Percentiles rank a stretch among this genome's conserved stretches.
Evolutionary conservation across 768 basidiomycete species (phyloP).

Genomic region (Gautieria morchelliformis): DNA sequence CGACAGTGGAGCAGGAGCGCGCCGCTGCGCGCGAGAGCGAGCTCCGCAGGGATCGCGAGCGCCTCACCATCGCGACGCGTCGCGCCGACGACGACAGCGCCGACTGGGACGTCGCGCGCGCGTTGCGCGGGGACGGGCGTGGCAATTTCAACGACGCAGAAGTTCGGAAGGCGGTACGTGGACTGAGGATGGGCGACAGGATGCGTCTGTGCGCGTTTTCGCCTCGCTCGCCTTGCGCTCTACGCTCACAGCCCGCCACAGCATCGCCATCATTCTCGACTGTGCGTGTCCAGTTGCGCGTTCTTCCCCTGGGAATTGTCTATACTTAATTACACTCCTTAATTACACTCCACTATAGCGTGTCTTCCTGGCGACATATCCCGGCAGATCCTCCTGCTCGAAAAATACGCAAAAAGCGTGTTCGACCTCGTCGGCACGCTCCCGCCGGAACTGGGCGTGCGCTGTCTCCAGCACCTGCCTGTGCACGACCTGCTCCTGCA

Average conservation of each 20-base stretch:
- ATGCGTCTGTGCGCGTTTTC: slow-evolving; percentile 56
- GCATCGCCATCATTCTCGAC: slow-evolving; percentile 55
- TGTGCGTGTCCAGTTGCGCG: slow-evolving; percentile 29
- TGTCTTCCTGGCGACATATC: slow-evolving; percentile 79
- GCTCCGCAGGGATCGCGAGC: slow-evolving; percentile 14
- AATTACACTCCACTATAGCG: slow-evolving; percentile 40
- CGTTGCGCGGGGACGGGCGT: slow-evolving; percentile 35
- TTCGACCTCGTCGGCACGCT: slow-evolving; percentile 75
- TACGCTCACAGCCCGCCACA: slow-evolving; percentile 14
- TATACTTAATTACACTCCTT: slow-evolving; percentile 7
- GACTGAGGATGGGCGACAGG: slow-evolving; percentile 54
- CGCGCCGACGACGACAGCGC: slow-evolving; percentile 11
- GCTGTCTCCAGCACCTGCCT: slow-evolving; percentile 48
- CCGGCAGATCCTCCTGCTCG: slow-evolving; percentile 72
- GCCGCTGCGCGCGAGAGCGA: slow-evolving; percentile 10
- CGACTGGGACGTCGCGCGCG: slow-evolving; percentile 39
- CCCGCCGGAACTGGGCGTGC: slow-evolving; percentile 52
- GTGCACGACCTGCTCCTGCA: slow-evolving; percentile 47
- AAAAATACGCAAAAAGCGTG: slow-evolving; percentile 75
- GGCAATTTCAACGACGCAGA: slow-evolving; percentile 64
- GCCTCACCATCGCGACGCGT: background rate
- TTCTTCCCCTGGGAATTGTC: background rate
- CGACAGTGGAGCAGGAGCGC: slow-evolving; percentile 25
- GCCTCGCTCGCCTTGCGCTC: slow-evolving; percentile 5
- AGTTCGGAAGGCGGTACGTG: slow-evolving; percentile 54